Evolutionary conservation across 2,329 filamentous ascomycete species (phyloP), one percentile per base, ranked within the genome.

Genomic region (Apiospora hydei): DNA sequence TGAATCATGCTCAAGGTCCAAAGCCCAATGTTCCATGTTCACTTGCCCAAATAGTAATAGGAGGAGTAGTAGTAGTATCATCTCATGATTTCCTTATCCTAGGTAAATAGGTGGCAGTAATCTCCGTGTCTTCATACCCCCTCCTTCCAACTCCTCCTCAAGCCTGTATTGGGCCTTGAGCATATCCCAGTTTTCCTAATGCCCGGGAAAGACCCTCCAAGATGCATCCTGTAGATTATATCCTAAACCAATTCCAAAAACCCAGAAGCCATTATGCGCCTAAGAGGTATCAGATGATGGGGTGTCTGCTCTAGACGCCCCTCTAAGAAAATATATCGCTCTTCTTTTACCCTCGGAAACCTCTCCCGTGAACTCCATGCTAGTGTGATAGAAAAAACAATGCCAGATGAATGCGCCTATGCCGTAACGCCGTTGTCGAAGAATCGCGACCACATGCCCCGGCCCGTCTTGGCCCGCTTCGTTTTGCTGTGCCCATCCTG

Each of bases 381-480:
- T 73, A 47, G 47, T 64, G 70, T 18, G 26, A 57, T 34, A 57
- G 21, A 34, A 41, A 38, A 13, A 64, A 38, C n/a, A 71, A 71
- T 69, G 67, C 69, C 69, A 46, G 34, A 24, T 69, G 13, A 47
- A 47, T 49, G 67, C 44, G 14, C 85, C 78, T 84, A 82, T 72
- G 82, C 81, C 41, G 81, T 74, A 71, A 85, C 82, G 69, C 83
- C 80, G 69, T 82, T 83, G 66, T 86, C 85, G 72, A 89, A 87
- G 72, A 89, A 83, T 57, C 88, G 86, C 46, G 85, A 85, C 80
- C 87, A 87, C 82, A 89, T 84, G 74, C 87, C 86, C 51, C 86
- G 84, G 61, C 79, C 79, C 61, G 84, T 82, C 69, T 84, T 83
- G 72, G 83, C 84, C 69, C 87, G 85, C 83, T 88, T 88, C n/a